Base-by-base conservation (phyloP, 2,329 filamentous ascomycete genomes). In the Apiospora marii region DNA sequence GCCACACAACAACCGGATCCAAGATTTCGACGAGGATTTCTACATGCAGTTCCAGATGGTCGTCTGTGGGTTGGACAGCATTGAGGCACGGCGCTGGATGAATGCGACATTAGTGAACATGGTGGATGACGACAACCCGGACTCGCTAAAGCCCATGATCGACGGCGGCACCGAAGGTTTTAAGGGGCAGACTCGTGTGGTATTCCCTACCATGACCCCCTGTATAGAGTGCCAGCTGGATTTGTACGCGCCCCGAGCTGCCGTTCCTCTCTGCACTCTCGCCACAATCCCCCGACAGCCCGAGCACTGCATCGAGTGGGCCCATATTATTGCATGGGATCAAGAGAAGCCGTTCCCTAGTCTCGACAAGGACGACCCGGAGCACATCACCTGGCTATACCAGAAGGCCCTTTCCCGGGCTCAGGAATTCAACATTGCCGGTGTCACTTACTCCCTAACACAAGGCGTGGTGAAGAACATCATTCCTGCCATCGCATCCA, bases 401-500 rank as follows among this genome's bases (percentile, higher is more conserved):
- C 89, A 94, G 75, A 95, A 95, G 79, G 95, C 96, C 0, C 88
- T 96, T 22, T 84, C 89, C 67, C 93, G 96, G 48, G 95, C 96
- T 0, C 83, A 92, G 72, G 94, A 99, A 80, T 99, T 97, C 84
- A 92, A 93, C 78, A 99, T 99, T 77, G 83, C 91, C 0, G 97
- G 96, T 12, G 94, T 99, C 72, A 98, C 96, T 1, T 99, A 99
- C 83, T 92, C 94, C 7, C 91, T 98, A 82, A 98, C 97, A 0
- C 96, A 99, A 81, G 97, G 96, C 72, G 97, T 98, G 2, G 94
- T 99, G 78, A 99, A 99, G 84, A 99, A 99, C 83, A 99, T 99
- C 82, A 99, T 99, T 74, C 96, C 96, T 0, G 97, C 96, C 41
- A 99, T 99, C 79, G 96, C 96, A 24, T 98, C 95, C 1, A 99